phyloP scores from a whole-genome alignment of 169 alveolate species.

The Hepatocystis sp. region DNA sequence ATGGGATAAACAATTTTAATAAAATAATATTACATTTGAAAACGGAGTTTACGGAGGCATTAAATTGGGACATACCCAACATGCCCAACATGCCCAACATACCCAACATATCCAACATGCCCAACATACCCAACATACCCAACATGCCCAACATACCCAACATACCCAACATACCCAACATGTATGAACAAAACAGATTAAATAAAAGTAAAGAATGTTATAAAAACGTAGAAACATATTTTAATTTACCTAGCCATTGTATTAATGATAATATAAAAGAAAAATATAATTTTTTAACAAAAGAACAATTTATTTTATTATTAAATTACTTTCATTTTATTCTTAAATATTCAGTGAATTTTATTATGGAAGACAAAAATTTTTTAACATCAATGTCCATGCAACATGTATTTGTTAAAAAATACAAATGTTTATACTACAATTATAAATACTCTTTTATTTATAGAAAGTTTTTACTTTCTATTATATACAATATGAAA shows the following conservation, averaged over 20 bases:
- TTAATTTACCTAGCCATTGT: not conserved
- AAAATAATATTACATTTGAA: conserved; percentile 41
- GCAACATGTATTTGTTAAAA: conserved; percentile 45
- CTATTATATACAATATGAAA: conserved; percentile 37
- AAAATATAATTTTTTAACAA: conserved; percentile 14
- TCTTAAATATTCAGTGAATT: conserved; percentile 32
- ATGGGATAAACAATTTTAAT: conserved; percentile 26
- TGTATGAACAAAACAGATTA: too few species aligned
- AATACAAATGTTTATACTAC: conserved; percentile 46
- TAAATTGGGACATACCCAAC: too few species aligned
- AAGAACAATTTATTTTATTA: conserved; percentile 14
- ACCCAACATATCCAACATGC: too few species aligned
- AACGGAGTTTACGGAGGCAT: conserved; percentile 15
- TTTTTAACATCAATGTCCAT: conserved; percentile 12
- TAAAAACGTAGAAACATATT: too few species aligned
- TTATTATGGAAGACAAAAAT: conserved; percentile 17
- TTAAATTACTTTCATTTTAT: conserved; percentile 20
- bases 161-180: too few species aligned
- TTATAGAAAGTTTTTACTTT: conserved; percentile 33
- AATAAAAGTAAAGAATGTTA: too few species aligned
- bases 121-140: too few species aligned
- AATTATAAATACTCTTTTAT: conserved; percentile 48
- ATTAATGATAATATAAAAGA: conserved; percentile 3
- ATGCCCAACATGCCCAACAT: too few species aligned
- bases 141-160: too few species aligned